Evolutionary conservation across 148 eudicot species (phyloP).

Genomic region (Rhododendron simsii): DNA sequence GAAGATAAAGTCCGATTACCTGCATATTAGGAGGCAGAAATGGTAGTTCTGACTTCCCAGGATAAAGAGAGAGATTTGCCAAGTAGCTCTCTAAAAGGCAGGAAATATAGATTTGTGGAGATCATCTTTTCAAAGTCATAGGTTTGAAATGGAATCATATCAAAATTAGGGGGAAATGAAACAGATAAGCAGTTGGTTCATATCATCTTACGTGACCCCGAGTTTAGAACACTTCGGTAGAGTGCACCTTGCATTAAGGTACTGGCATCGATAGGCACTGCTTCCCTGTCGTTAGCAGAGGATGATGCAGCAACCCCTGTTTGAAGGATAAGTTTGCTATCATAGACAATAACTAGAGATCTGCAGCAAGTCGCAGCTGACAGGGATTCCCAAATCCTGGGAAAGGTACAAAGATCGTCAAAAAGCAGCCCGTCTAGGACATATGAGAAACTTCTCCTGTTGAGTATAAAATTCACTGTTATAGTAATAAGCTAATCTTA

Average conservation of each 20-base stretch:
- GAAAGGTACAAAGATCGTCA: not conserved
- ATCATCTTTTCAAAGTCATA: not conserved
- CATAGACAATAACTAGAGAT: conserved; percentile 72
- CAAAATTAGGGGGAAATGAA: not conserved
- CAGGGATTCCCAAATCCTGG: conserved; percentile 86
- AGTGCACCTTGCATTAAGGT: conserved; percentile 66
- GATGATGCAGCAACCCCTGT: conserved; percentile 65
- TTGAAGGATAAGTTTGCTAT: conserved; percentile 65
- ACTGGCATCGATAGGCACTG: conserved; percentile 44
- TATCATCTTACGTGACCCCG: conserved; percentile 66
- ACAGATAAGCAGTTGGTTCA: not conserved
- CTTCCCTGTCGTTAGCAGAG: conserved; percentile 40
- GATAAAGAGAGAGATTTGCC: conserved; percentile 90
- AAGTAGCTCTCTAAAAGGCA: conserved; percentile 75
- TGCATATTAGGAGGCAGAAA: conserved; percentile 87
- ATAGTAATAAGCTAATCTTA: not conserved
- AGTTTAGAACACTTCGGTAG: conserved; percentile 57
- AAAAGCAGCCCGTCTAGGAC: not conserved
- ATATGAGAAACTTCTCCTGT: not conserved
- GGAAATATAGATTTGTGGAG: not conserved
- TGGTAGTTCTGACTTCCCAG: conserved; percentile 89
- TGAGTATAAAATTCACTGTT: not conserved
- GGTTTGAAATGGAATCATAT: not conserved
- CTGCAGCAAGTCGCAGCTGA: conserved; percentile 78
- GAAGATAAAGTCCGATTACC: conserved; percentile 27